These are phyloP conservation scores for Croton laevigatus DNA, from an alignment of 441 rosid species.

Conservation along the genomic window DNA sequence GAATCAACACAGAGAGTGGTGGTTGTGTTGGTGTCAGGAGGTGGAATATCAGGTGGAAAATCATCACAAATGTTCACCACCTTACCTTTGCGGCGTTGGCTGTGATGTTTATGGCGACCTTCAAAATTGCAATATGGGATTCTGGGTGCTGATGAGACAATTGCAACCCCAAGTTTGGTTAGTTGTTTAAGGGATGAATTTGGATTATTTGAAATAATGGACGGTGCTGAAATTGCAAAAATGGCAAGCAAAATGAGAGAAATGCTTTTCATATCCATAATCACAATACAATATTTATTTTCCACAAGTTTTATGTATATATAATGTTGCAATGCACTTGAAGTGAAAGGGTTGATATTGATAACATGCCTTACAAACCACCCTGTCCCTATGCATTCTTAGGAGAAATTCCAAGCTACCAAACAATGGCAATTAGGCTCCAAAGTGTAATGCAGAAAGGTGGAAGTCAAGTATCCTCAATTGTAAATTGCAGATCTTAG, in stretches of 20 bases:
- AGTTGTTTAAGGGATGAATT: constrained; percentile 18
- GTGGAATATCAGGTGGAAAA: constrained; percentile 60
- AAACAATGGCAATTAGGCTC: no score
- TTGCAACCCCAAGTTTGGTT: constrained; percentile 10
- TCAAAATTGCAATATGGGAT: constrained; percentile 5
- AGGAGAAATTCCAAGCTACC: constrained; percentile 28
- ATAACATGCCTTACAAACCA: constrained; percentile 86
- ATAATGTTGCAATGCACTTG: constrained; percentile 46
- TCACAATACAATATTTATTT: no score
- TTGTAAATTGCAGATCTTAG: no score
- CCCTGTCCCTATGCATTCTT: constrained; percentile 35
- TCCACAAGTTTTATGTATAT: no score
- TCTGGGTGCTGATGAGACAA: not conserved
- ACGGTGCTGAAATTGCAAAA: constrained; percentile 39
- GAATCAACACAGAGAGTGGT: constrained; percentile 63
- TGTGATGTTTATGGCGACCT: constrained; percentile 22
- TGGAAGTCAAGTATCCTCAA: no score
- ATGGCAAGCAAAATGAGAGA: constrained; percentile 38
- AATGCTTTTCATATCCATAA: constrained; percentile 28
- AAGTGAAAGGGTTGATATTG: constrained; percentile 67
- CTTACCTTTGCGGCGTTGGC: constrained; percentile 24
- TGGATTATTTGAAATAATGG: constrained; percentile 25
- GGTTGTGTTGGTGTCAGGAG: constrained; percentile 65
- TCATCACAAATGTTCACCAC: constrained; percentile 55
- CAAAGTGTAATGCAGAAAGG: no score